Evolutionary conservation across 352 stramenopile species (phyloP).

Genomic region (Phytophthora kernoviae): DNA sequence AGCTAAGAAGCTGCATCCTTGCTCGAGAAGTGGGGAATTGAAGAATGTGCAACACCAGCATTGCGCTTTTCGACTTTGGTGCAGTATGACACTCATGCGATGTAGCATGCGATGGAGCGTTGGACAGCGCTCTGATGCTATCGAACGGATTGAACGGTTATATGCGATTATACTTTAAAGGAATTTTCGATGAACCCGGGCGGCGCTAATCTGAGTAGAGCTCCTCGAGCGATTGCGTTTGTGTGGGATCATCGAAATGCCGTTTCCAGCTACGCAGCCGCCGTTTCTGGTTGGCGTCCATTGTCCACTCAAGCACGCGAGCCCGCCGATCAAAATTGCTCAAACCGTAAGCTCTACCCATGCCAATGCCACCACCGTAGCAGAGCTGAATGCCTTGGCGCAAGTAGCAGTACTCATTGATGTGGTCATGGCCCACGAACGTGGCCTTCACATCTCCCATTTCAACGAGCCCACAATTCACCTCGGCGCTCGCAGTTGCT

Average conservation of each 20-base stretch:
- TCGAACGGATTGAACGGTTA: conserved; percentile 1
- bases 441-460: conserved; percentile 60
- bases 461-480: conserved; percentile 41
- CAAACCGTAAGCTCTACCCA: conserved; percentile 41
- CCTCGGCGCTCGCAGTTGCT: conserved; percentile 23
- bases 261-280: conserved; percentile 54
- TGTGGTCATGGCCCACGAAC: conserved; percentile 65
- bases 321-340: conserved; percentile 35
- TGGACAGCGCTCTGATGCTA: neutral
- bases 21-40: conserved; percentile 1
- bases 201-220: conserved; percentile 42
- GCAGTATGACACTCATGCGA: too few species aligned
- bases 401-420: conserved; percentile 66
- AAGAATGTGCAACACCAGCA: conserved; percentile 9
- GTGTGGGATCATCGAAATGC: conserved; percentile 32
- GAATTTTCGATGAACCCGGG: too few species aligned
- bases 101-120: conserved; percentile 9
- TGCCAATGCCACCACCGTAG: conserved; percentile 57
- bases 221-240: conserved; percentile 40
- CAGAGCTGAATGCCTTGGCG: conserved; percentile 55
- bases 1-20: conserved; percentile 25
- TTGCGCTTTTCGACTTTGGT: too few species aligned
- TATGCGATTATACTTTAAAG: neutral
- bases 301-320: conserved; percentile 52
- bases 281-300: conserved; percentile 39